Base-by-base conservation (phyloP, 257 asterid genomes). In the Leptodermis oblonga region DNA sequence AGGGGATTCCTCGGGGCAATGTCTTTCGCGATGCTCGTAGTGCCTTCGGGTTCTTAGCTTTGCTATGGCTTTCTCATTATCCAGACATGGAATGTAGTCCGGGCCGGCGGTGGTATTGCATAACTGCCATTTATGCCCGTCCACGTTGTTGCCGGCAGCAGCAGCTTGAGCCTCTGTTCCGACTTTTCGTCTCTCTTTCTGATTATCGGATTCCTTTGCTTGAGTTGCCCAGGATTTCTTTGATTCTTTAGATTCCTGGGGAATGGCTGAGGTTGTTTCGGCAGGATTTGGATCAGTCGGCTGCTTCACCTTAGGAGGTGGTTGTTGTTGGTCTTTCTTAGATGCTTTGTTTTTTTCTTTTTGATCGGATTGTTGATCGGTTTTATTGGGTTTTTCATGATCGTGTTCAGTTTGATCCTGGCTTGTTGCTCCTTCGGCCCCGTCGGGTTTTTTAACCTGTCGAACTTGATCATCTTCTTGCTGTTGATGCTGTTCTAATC, bases 81-180 rank as follows among this genome's bases (percentile, higher is more conserved):
- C 96, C 85, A 92, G 72, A 80, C 97, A 92, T 51, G 97, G 97
- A 79, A 92, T 92, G 62, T 89, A 89, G 65, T 92, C 97, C 37
- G 85, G 70, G 54, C 83, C 89, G 28, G 96, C 96, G 28, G 88
- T 82, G 53, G 68, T 90, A 52, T 92, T 86, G 72, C 97, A 92
- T 30, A 89, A 73, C 72, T 77, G 67, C 97, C 97, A 92, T 65
- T 73, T 76, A 67, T 73, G 46, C 30, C 73, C 84, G 1, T 77
- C 14, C 20, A 17, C 28, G 20, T n/a, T 52, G 41, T 69, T 73
- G 10, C 52, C 69, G n/a, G n/a, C n/a, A n/a, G 59, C 9, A 39
- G 43, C 23, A 39, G 82, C 83, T 61, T 79, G 78, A 51, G 85
- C 75, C 20, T 75, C 72, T 22, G 83, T 68, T 41, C 78, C 86